Base-by-base conservation (phyloP, 2,329 filamentous ascomycete genomes). In the Fusarium sacchari region DNA sequence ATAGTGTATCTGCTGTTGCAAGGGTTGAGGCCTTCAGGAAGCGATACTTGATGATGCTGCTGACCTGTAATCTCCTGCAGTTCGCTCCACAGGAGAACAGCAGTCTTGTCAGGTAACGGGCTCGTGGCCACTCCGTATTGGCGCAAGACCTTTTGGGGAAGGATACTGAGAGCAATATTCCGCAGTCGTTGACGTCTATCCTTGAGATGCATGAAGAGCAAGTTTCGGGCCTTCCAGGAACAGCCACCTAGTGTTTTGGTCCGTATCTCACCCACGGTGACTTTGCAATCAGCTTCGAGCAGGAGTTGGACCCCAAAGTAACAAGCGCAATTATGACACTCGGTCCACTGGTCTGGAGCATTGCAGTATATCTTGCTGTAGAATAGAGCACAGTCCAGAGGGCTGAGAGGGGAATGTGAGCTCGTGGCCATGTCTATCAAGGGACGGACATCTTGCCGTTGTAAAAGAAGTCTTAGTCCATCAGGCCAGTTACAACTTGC, bases 71-170 rank as follows among this genome's bases (percentile, higher is more conserved):
- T 1, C 30, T 26, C 0, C 13, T 39, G 13, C 4, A 59, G 8
- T 39, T 24, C 11, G 1, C 18, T 15, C 56, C 56, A 59, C 5
- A 59, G 28, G 3, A 7, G 6, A 6, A 9, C 0, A 2, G 56
- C 56, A 22, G 14, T 39, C 24, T 24, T 13, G 20, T 59, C 43
- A 18, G 56, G 40, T 5, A 39, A n/a, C 0, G 4, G 10, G 2
- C 10, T 10, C 5, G n/a, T 14, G 4, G 6, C 1, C 18, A 59
- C 9, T 32, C n/a, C n/a, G 14, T 53, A 53, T 7, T n/a, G 34
- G 6, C 9, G 3, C 6, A 46, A 2, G 11, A 24, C 1, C 2
- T 8, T 0, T 0, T 22, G 4, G 1, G 43, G 20, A 7, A 59
- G 34, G 6, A 18, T 7, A 1, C 3, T 11, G 0, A 47, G 4